Evolutionary conservation across 2,329 filamentous ascomycete species (phyloP).

Genomic region (Helminthosporium solani): DNA sequence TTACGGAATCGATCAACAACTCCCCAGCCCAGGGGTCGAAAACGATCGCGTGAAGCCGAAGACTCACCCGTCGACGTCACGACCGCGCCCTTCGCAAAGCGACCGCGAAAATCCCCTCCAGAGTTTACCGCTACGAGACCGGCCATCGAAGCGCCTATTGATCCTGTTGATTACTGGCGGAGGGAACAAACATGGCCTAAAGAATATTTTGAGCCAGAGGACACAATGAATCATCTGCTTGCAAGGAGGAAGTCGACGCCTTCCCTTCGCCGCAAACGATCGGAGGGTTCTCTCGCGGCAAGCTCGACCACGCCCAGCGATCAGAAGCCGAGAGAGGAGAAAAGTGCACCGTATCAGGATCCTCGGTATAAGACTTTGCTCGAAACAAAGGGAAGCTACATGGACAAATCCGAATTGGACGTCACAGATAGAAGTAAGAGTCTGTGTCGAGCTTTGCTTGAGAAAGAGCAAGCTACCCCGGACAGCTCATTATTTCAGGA

Average conservation of each 20-base stretch:
- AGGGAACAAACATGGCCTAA: slow-evolving; percentile 14
- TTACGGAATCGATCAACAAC: slow-evolving; percentile 1
- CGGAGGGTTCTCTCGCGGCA: neutral
- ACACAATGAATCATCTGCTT: slow-evolving; percentile 14
- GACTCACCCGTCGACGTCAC: neutral
- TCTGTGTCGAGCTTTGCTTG: slow-evolving; percentile 7
- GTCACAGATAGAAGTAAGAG: slow-evolving; percentile 5
- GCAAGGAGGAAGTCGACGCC: slow-evolving; percentile 15
- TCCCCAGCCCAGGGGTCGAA: slow-evolving; percentile 2
- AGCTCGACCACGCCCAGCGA: slow-evolving; percentile 10
- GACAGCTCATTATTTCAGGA: slow-evolving; percentile 7
- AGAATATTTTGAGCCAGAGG: slow-evolving; percentile 14
- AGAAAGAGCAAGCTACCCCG: slow-evolving; percentile 2
- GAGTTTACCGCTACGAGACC: slow-evolving; percentile 1
- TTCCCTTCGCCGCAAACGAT: slow-evolving; percentile 14
- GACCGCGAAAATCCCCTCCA: slow-evolving; percentile 4
- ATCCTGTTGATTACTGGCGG: slow-evolving; percentile 15
- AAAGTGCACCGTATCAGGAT: slow-evolving; percentile 28
- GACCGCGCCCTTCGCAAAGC: slow-evolving; percentile 1
- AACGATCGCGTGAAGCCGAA: slow-evolving; percentile 7
- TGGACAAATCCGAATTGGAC: slow-evolving; percentile 18
- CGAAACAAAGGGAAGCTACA: slow-evolving; percentile 40
- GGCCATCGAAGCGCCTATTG: neutral
- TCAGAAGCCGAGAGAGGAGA: slow-evolving; percentile 20
- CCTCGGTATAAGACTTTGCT: slow-evolving; percentile 43